Percentiles rank a stretch among this genome's conserved stretches.
phyloP scores from a whole-genome alignment of 768 basidiomycete genomes.

The Saitozyma podzolica region DNA sequence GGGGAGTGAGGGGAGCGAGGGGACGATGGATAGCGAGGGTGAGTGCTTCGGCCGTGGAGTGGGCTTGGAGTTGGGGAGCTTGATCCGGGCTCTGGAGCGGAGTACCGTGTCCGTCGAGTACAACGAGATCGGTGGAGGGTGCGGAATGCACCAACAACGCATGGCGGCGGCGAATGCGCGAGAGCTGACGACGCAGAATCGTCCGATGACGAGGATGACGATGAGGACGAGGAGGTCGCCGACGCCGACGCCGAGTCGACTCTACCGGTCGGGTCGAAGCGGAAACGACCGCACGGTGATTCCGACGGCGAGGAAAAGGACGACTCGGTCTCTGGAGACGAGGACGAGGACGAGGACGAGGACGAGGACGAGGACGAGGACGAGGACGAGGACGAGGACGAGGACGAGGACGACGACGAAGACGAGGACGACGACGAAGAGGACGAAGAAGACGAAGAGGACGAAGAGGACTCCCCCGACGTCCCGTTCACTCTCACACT shows the following conservation, averaged over 20 bases:
- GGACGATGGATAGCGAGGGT: background rate
- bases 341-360: conserved; percentile 7
- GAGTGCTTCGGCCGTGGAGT: too few species aligned
- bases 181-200: background rate
- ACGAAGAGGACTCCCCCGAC: background rate
- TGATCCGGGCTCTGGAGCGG: too few species aligned
- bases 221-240: background rate
- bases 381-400: conserved; percentile 1
- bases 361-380: conserved; percentile 10
- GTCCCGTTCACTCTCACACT: background rate
- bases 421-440: conserved; percentile 7
- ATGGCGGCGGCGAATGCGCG: too few species aligned
- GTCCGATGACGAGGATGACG: conserved; percentile 4
- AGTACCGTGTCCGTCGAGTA: too few species aligned
- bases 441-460: conserved; percentile 11
- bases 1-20: conserved; percentile 1
- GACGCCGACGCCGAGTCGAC: background rate
- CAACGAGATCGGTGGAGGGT: too few species aligned
- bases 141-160: too few species aligned
- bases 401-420: background rate
- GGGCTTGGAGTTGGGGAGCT: too few species aligned
- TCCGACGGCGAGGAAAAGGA: too few species aligned
- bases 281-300: too few species aligned
- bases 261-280: too few species aligned
- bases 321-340: conserved; percentile 1